A percentile compares a stretch with the other conserved stretches of the same genome.
Evolutionary conservation across 176 grass and related monocot species (phyloP).

Genomic region (Bromus sterilis): DNA sequence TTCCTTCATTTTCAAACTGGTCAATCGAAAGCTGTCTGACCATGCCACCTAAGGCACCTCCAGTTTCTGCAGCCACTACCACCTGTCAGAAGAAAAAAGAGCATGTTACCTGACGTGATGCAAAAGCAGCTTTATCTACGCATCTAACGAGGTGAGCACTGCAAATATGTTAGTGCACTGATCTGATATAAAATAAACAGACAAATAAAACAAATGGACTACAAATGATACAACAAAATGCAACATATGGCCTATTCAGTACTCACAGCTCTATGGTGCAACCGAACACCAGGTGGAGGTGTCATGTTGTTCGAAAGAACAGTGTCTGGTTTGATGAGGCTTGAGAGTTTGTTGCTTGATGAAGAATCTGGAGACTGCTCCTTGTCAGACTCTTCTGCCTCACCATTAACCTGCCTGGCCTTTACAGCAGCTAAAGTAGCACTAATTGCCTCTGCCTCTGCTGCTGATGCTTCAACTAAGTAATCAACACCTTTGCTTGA

Average conservation of each 20-base stretch:
- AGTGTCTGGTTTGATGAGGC: slow-evolving; percentile 73
- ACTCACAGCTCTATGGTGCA: slow-evolving; percentile 99
- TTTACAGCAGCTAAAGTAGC: slow-evolving; percentile 90
- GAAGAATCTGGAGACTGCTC: slow-evolving; percentile 61
- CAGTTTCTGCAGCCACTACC: slow-evolving; percentile 95
- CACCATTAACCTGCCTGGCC: slow-evolving; percentile 81
- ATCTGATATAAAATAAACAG: background rate
- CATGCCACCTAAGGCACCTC: slow-evolving; percentile 96
- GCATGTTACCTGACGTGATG: background rate
- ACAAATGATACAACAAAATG: background rate
- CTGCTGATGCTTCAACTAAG: slow-evolving; percentile 87
- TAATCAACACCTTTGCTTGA: slow-evolving; percentile 91
- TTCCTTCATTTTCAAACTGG: slow-evolving; percentile 99
- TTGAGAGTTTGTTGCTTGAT: slow-evolving; percentile 64
- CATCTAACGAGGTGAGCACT: background rate
- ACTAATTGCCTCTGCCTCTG: slow-evolving; percentile 86
- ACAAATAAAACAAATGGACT: slow-evolving; percentile 15
- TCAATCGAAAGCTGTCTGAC: slow-evolving; percentile 97
- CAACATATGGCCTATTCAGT: slow-evolving; percentile 47
- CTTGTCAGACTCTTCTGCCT: slow-evolving; percentile 59
- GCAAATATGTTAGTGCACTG: background rate
- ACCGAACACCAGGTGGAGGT: slow-evolving; percentile 71
- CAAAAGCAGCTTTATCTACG: slow-evolving; percentile 5
- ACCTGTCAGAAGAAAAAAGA: slow-evolving; percentile 38
- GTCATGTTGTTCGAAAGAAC: slow-evolving; percentile 45